These are phyloP conservation scores for Raphidocelis subcapitata DNA, from an alignment of 139 green algal genomes.

Conservation along the genomic window DNA sequence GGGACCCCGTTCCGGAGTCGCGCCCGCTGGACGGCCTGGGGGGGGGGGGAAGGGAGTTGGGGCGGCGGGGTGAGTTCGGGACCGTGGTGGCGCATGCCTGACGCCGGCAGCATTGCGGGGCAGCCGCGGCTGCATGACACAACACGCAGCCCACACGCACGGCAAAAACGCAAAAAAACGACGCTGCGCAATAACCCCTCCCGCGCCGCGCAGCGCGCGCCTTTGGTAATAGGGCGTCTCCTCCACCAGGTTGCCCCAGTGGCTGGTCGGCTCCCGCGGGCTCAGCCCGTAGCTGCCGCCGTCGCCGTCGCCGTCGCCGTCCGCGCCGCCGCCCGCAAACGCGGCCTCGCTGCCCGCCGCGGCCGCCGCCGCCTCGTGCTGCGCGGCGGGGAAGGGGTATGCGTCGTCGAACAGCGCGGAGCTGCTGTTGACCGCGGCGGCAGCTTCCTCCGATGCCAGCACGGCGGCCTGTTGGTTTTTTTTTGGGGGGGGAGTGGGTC, in stretches of 20 bases:
- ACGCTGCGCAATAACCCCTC: neutral
- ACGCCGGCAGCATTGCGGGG: no score
- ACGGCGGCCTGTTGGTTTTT: neutral
- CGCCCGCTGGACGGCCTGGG: no score
- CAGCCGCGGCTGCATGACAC: neutral
- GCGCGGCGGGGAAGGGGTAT: neutral
- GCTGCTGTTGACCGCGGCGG: constrained; percentile 32
- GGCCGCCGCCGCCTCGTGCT: neutral
- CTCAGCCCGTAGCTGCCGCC: neutral
- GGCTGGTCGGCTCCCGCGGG: neutral
- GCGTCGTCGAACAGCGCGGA: constrained; percentile 12
- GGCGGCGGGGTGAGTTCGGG: no score
- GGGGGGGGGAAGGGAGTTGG: no score
- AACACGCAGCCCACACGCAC: neutral
- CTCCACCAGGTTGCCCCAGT: no score
- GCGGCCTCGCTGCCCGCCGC: neutral
- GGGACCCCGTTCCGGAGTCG: no score
- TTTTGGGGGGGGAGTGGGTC: no score
- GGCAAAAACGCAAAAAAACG: neutral
- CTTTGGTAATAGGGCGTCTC: no score
- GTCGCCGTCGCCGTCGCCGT: neutral
- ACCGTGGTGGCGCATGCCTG: no score
- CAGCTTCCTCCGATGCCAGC: constrained; percentile 24
- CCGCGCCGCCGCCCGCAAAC: no score
- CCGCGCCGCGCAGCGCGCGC: no score